Percentiles rank a stretch among this genome's conserved stretches.
phyloP scores from a whole-genome alignment of 1,139 yeast species.

The Arxiozyma heterogenica region DNA sequence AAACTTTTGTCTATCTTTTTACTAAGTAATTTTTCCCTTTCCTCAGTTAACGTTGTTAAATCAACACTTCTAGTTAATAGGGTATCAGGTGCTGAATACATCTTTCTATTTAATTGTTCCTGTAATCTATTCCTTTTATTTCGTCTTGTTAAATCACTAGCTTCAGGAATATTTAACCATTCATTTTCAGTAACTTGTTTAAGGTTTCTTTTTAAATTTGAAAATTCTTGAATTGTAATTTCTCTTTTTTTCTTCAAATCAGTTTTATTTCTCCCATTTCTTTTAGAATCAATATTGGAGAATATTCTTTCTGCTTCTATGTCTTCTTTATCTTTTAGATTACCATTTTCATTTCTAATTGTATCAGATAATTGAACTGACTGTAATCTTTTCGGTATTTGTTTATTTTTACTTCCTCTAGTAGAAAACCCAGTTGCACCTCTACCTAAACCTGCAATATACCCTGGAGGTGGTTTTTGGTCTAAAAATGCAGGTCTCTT shows the following conservation, averaged over 20 bases:
- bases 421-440: slow-evolving; percentile 94
- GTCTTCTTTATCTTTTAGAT: slow-evolving; percentile 28
- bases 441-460: slow-evolving; percentile 86
- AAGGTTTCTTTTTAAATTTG: slow-evolving; percentile 55
- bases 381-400: slow-evolving; percentile 14
- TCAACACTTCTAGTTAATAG: slow-evolving; percentile 35
- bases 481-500: slow-evolving; percentile 48
- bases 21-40: slow-evolving; percentile 30
- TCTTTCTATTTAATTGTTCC: slow-evolving; percentile 55
- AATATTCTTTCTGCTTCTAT: slow-evolving; percentile 29
- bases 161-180: slow-evolving; percentile 82
- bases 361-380: slow-evolving; percentile 1
- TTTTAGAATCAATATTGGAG: slow-evolving; percentile 50
- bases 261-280: slow-evolving; percentile 33
- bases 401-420: slow-evolving; percentile 41
- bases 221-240: slow-evolving; percentile 33
- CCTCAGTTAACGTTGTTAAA: slow-evolving; percentile 32
- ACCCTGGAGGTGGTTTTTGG: slow-evolving; percentile 83
- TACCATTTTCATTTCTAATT: background rate
- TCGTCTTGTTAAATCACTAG: slow-evolving; percentile 73
- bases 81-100: slow-evolving; percentile 78
- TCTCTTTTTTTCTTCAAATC: slow-evolving; percentile 4
- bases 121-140: slow-evolving; percentile 65
- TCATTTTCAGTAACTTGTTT: slow-evolving; percentile 53
- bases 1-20: slow-evolving; percentile 30